phyloP scores from a whole-genome alignment of 345 rosid genomes.

The Nasturtium officinale region DNA sequence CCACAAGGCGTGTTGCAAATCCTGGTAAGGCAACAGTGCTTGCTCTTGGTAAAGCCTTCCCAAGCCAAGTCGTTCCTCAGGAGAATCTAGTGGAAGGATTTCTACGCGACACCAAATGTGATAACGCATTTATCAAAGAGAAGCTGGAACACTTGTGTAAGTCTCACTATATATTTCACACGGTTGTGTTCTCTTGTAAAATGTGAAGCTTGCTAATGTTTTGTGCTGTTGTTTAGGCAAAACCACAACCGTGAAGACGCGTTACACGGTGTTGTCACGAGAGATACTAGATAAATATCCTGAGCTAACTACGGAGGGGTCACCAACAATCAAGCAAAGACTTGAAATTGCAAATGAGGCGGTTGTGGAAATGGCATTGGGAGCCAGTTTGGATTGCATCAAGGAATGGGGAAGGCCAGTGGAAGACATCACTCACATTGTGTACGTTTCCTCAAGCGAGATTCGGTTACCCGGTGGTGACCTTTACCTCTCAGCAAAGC shows the following conservation, averaged over 20 bases:
- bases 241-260: slow-evolving; percentile 90
- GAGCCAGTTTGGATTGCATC: slow-evolving; percentile 81
- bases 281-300: slow-evolving; percentile 84
- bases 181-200: not conserved
- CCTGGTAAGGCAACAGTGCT: slow-evolving; percentile 85
- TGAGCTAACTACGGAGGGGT: slow-evolving; percentile 78
- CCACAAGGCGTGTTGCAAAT: slow-evolving; percentile 52
- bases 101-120: slow-evolving; percentile 79
- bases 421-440: slow-evolving; percentile 79
- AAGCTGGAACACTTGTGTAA: slow-evolving; percentile 88
- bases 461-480: slow-evolving; percentile 94
- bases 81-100: slow-evolving; percentile 89
- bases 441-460: slow-evolving; percentile 94
- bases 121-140: slow-evolving; percentile 70
- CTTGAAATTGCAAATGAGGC: slow-evolving; percentile 90
- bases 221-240: slow-evolving; percentile 59
- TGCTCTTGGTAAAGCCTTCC: slow-evolving; percentile 95
- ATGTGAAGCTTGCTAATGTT: slow-evolving; percentile 14
- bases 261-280: slow-evolving; percentile 84
- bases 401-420: slow-evolving; percentile 83
- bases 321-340: slow-evolving; percentile 78
- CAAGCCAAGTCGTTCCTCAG: slow-evolving; percentile 75
- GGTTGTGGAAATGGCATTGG: slow-evolving; percentile 78
- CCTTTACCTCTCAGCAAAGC: slow-evolving; percentile 68
- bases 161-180: slow-evolving; percentile 22